A percentile compares a stretch with the other conserved stretches of the same genome.
Conservation (phyloP, 441 rosid species). For the Erysimum cheiri region DNA sequence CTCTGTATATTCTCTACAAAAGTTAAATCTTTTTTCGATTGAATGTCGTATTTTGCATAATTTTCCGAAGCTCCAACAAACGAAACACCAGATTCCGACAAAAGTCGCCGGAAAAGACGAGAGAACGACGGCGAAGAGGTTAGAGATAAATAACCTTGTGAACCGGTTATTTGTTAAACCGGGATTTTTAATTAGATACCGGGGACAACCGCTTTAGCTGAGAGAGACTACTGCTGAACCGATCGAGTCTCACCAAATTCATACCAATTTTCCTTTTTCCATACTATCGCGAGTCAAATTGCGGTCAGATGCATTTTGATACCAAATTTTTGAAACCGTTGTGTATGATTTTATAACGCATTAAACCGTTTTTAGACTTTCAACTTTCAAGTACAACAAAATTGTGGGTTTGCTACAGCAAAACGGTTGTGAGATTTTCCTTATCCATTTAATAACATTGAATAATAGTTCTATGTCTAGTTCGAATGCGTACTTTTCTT, state of each 20-base stretch:
- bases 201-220: not conserved
- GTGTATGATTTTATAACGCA: not conserved
- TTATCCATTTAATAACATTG: not conserved
- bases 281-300: not conserved
- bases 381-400: no score
- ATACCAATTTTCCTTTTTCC: not conserved
- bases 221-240: not conserved
- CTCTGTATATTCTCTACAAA: conserved; percentile 21
- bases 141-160: not conserved
- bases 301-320: not conserved
- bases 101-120: not conserved
- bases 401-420: not conserved
- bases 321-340: not conserved
- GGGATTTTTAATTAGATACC: not conserved
- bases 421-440: not conserved
- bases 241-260: not conserved
- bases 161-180: not conserved
- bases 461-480: not conserved
- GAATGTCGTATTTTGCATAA: not conserved
- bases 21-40: not conserved
- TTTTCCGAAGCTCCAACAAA: not conserved
- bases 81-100: not conserved
- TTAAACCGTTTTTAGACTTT: not conserved
- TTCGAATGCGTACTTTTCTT: not conserved
- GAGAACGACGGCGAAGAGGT: conserved; percentile 4